A percentile compares a stretch with the other conserved stretches of the same genome.
phyloP scores from a whole-genome alignment of 768 basidiomycete genomes.

The Boletus rufocinnamomeus region DNA sequence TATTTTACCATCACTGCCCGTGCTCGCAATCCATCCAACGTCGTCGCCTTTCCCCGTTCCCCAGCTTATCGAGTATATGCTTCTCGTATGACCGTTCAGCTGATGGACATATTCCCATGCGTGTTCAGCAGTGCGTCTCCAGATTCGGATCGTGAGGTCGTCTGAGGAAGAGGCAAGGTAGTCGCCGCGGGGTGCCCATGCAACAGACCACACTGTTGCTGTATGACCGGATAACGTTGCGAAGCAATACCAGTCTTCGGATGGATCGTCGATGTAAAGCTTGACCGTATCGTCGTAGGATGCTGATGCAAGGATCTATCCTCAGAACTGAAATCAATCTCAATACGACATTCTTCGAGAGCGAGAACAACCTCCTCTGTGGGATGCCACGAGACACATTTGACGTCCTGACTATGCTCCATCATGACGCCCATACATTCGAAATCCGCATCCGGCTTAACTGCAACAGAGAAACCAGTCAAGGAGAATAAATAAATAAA shows the following conservation, averaged over 20 bases:
- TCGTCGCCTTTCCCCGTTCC: slow-evolving; percentile 42
- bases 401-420: slow-evolving; percentile 97
- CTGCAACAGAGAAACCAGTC: slow-evolving; percentile 39
- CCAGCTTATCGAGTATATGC: slow-evolving; percentile 84
- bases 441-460: slow-evolving; percentile 89
- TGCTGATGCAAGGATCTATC: slow-evolving; percentile 89
- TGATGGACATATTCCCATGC: slow-evolving; percentile 64
- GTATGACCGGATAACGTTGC: slow-evolving; percentile 76
- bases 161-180: slow-evolving; percentile 90
- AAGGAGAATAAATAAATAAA: slow-evolving; percentile 5
- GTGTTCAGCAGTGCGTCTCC: slow-evolving; percentile 66
- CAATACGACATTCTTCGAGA: neutral
- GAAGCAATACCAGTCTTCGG: slow-evolving; percentile 92
- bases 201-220: slow-evolving; percentile 91
- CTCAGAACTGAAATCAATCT: slow-evolving; percentile 19
- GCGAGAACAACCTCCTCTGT: slow-evolving; percentile 73
- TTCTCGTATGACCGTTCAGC: slow-evolving; percentile 67
- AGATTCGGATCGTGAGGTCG: slow-evolving; percentile 80
- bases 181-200: slow-evolving; percentile 74
- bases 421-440: slow-evolving; percentile 94
- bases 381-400: slow-evolving; percentile 94
- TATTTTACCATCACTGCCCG: slow-evolving; percentile 83
- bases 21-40: slow-evolving; percentile 83
- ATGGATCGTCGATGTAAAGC: slow-evolving; percentile 89
- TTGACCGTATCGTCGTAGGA: slow-evolving; percentile 98